Evolutionary conservation across 495 filamentous ascomycete genomes (phyloP), one percentile per base, ranked within the genome.

Genomic region (Poronia punctata): DNA sequence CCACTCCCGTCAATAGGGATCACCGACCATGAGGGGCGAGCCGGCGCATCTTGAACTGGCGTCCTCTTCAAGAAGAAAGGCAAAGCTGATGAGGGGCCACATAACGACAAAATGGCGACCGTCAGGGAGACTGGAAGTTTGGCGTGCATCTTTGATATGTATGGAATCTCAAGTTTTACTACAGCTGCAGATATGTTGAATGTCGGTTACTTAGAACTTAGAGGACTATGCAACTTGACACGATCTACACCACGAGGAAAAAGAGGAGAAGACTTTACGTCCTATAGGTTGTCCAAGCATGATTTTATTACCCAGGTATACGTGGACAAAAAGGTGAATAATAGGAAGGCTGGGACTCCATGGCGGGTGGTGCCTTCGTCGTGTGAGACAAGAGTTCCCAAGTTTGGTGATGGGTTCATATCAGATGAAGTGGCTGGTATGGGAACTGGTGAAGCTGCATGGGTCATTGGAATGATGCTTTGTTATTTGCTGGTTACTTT

Each of bases 1-100:
- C 43, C 43, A 30, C 52, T 49, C 9, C 54, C 61, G 35, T 59
- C 52, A 22, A 64, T 61, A 1, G 61, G 59, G 22, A 64, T 50
- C n/a, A 64, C 46, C 11, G 61, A 64, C 17, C 60, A 64, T 5
- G 53, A 60, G 31, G 59, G 57, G 8, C 58, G 49, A 28, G 56
- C 43, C 10, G 38, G 42, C 2, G 56, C 38, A 4, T 31, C 31
- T 9, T 46, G 27, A 6, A 36, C 15, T 9, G 43, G 24, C 14
- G 20, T 48, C 35, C 33, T 53, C 22, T 14, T 38, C 25, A 29
- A 30, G 21, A 56, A 5, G 12, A 59, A 52, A 12, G 55, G 55
- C 41, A 59, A 35, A n/a, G 52, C 52, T 7, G 35, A 53, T 35
- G 52, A 53, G 25, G 39, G n/a, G 21, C 16, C 35, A 28, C 43